These are phyloP conservation scores for Linum trigynum DNA, from an alignment of 345 rosid genomes.

Conservation along the genomic window DNA sequence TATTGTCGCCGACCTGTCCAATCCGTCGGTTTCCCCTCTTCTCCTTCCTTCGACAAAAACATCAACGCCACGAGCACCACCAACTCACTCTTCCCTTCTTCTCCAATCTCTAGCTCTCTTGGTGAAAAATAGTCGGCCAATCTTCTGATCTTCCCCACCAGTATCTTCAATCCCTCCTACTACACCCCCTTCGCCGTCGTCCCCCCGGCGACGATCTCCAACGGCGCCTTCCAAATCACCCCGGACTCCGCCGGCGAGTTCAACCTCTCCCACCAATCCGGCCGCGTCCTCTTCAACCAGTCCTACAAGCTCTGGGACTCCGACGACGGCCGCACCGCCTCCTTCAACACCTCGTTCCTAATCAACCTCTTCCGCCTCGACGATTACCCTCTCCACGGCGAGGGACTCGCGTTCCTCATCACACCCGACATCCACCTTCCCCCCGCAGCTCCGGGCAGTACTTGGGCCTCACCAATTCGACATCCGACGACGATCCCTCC, in stretches of 20 bases:
- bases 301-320: slow-evolving; percentile 32
- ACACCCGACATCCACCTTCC: slow-evolving; percentile 32
- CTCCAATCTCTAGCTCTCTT: too few relatives aligned
- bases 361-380: slow-evolving; percentile 28
- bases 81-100: too few relatives aligned
- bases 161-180: too few relatives aligned
- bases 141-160: too few relatives aligned
- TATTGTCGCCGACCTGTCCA: too few relatives aligned
- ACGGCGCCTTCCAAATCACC: slow-evolving; percentile 25
- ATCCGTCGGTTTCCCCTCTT: too few relatives aligned
- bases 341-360: slow-evolving; percentile 44
- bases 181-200: slow-evolving; percentile 6
- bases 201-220: not conserved
- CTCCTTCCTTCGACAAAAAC: too few relatives aligned
- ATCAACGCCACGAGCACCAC: too few relatives aligned
- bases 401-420: slow-evolving; percentile 46
- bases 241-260: slow-evolving; percentile 31
- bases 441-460: slow-evolving; percentile 31
- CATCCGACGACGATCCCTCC: slow-evolving; percentile 30
- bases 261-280: slow-evolving; percentile 25
- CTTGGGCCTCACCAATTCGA: slow-evolving; percentile 44
- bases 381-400: slow-evolving; percentile 20
- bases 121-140: too few relatives aligned
- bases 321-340: slow-evolving; percentile 20
- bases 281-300: slow-evolving; percentile 28